Evolutionary conservation across 106 monocot species (phyloP), one percentile per base, ranked within the genome.

Genomic region (Narthecium ossifragum): DNA sequence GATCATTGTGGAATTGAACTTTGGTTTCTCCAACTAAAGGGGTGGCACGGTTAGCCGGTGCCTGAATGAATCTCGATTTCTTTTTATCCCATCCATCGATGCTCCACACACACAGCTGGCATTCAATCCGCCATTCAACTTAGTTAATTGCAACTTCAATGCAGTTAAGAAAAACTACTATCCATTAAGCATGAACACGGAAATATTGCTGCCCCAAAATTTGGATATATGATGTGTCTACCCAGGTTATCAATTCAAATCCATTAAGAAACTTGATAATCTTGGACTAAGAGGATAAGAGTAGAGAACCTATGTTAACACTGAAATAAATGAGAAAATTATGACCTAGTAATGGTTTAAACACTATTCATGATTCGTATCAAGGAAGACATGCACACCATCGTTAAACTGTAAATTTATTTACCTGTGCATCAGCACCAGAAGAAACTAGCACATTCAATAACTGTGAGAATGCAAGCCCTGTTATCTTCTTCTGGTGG

Each of bases 1-100:
- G 96, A 67, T 98, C 96, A 77, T 98, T 98, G 71, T 98, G 96
- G 60, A 90, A 90, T 69, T 90, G 90, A 54, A 98, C 96, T 62
- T 70, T 86, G 12, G 96, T 98, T 25, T 98, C 96, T 47, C 96
- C 96, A 43, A 75, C 81, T 66, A 90, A 62, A 24, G 90, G 81
- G 11, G 53, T 41, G 7, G 76, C 56, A 62, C 78, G 84, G 49
- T 73, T 68, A 50, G 84, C 41, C 6, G 90, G 96, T 51, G 74
- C 59, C 55, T 86, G 96, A 59, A 98, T 90, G 51, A 76, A 81
- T 62, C 81, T 69, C 18, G 96, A 55, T 64, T 90, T 98, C 70
- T 72, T 84, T 59, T 91, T 90, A 64, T 98, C 96, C 96, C 96
- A 98, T 36, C 90, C 87, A 72, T 98, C 90, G 58, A 98, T 98